Percentiles rank a stretch among this genome's conserved stretches.
These are phyloP conservation scores for Mycena kentingensis DNA, from an alignment of 768 basidiomycete genomes.

Conservation along the genomic window DNA sequence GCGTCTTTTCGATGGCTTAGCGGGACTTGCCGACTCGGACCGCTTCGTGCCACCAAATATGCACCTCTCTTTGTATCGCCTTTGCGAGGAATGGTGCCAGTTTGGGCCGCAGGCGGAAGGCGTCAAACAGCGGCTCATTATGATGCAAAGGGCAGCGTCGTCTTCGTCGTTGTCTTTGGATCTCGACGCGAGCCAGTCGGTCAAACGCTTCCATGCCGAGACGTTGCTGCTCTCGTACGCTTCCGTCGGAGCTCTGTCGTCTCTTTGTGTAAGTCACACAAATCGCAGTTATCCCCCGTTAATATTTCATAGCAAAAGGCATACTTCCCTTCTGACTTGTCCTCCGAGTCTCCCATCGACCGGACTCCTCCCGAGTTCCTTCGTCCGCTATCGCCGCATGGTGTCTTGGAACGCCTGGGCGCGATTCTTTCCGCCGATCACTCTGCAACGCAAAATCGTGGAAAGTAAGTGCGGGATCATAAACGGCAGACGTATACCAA, in stretches of 20 bases:
- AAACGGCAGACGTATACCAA: too few species aligned
- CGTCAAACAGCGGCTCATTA: slow-evolving; percentile 66
- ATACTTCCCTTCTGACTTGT: slow-evolving; percentile 64
- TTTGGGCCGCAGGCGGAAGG: slow-evolving; percentile 73
- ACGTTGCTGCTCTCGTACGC: slow-evolving; percentile 74
- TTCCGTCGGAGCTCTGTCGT: slow-evolving; percentile 84
- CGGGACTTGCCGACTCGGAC: slow-evolving; percentile 71
- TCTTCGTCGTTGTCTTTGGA: slow-evolving; percentile 58
- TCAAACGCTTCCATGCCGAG: slow-evolving; percentile 69
- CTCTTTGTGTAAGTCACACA: slow-evolving; percentile 87
- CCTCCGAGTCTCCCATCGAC: slow-evolving; percentile 67
- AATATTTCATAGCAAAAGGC: slow-evolving; percentile 72
- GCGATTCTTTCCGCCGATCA: slow-evolving; percentile 69
- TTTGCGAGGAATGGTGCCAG: slow-evolving; percentile 95
- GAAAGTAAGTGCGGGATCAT: slow-evolving; percentile 61
- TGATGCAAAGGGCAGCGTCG: slow-evolving; percentile 70
- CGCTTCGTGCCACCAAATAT: slow-evolving; percentile 74
- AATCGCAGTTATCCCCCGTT: background rate
- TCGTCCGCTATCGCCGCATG: slow-evolving; percentile 53
- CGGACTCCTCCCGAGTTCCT: slow-evolving; percentile 49
- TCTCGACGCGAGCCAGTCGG: slow-evolving; percentile 49
- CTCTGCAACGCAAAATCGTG: slow-evolving; percentile 49
- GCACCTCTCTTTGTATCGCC: slow-evolving; percentile 76
- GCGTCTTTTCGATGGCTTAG: slow-evolving; percentile 77
- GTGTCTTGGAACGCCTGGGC: slow-evolving; percentile 64